Percentiles rank a stretch among this genome's conserved stretches.
These are phyloP conservation scores for Prunus padus DNA, from an alignment of 306 rosid species.

Conservation along the genomic window DNA sequence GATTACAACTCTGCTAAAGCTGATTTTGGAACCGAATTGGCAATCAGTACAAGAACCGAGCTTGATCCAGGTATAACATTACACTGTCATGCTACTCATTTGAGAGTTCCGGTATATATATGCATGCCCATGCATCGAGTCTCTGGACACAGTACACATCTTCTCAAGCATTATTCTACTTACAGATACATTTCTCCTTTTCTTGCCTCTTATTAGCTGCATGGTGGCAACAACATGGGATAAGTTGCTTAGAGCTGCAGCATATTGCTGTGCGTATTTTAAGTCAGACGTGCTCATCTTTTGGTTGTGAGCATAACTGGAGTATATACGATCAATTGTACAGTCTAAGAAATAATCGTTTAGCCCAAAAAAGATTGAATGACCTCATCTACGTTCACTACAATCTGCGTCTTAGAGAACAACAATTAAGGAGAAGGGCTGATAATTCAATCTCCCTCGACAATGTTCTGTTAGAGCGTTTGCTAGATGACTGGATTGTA, in stretches of 20 bases:
- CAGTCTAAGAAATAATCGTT: constrained; percentile 53
- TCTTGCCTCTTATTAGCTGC: constrained; percentile 55
- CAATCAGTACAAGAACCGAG: constrained; percentile 89
- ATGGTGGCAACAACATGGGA: constrained; percentile 99
- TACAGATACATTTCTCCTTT: constrained; percentile 25
- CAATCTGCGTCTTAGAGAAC: constrained; percentile 85
- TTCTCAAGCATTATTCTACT: constrained; percentile 4
- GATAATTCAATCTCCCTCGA: constrained; percentile 55
- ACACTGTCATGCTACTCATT: constrained; percentile 18
- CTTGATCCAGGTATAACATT: constrained; percentile 75
- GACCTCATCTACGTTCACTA: constrained; percentile 77
- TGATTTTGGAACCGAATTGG: constrained; percentile 97
- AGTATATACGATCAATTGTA: constrained; percentile 64
- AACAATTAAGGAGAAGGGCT: constrained; percentile 61
- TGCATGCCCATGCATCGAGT: constrained; percentile 11
- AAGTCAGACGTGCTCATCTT: constrained; percentile 90
- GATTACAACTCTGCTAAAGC: constrained; percentile 81
- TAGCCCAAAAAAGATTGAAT: constrained; percentile 72
- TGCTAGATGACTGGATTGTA: constrained; percentile 75
- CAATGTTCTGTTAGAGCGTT: constrained; percentile 42
- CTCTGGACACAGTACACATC: not conserved
- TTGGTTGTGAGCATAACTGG: constrained; percentile 80
- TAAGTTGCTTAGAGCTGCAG: constrained; percentile 90
- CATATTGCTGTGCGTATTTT: constrained; percentile 81
- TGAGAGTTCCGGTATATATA: constrained; percentile 5